Evolutionary conservation across 306 rosid species (phyloP), one percentile per base, ranked within the genome.

Genomic region (Herpetospermum pedunculosum): DNA sequence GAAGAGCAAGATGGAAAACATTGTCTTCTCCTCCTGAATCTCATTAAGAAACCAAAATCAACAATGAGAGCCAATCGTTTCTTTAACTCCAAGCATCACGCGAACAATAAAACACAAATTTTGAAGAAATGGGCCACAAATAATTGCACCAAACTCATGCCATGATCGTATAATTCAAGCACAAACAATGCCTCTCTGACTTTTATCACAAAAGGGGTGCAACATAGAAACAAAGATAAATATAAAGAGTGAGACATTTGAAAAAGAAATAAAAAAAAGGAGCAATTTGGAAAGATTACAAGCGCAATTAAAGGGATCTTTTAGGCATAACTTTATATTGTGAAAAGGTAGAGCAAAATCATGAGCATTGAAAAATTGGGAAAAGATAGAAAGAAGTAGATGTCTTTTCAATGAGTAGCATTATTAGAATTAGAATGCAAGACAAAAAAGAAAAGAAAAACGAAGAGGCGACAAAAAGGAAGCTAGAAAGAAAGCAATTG

Each of bases 1-100:
- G 94, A 89, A 50, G 88, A 83, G 77, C 98, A 94, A 54, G 97
- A 94, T 62, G 95, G 97, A 85, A 91, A 86, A 80, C 88, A 91
- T 68, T 82, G 89, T 74, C 87, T 91, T 52, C 86, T 90, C 91
- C 86, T 94, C 81, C 92, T 79, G 64, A 89, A 79, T 85, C 95
- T 91, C 98, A 94, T 89, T 82, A 84, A 88, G 83, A 79, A 44
- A 46, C 64, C 82, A 73, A 81, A 84, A 83, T 63, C 75, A 69
- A 55, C 74, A 59, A 75, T 38, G 84, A 79, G 67, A 74, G 13
- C 43, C 63, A 52, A 73, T 58, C 81, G 81, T 74, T 77, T 68
- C 80, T 83, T 76, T 78, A 80, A 81, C 82, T 80, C 67, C 83
- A 86, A 80, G 82, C 79, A 83, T 43, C 28, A 59, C 15, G 14